Conservation (phyloP, 225 moss, liverwort and hornwort genomes). For the Physcomitrellopsis africana region DNA sequence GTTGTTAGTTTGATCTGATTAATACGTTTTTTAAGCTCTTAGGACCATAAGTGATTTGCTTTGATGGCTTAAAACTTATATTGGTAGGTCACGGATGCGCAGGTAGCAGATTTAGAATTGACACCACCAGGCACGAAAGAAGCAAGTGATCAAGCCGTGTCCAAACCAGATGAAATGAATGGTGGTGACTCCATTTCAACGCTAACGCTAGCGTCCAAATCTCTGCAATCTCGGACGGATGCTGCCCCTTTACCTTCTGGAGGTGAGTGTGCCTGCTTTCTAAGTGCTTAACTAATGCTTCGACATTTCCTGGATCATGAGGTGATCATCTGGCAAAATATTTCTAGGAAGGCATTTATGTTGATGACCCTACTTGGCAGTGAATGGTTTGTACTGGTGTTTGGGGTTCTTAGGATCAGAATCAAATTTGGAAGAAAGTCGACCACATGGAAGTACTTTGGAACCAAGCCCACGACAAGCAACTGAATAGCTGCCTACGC, state of each 20-base stretch:
- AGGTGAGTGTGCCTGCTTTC: constrained; percentile 27
- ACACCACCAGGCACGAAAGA: constrained; percentile 53
- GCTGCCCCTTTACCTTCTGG: constrained; percentile 22
- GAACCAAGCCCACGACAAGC: constrained; percentile 39
- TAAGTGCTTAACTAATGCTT: no score
- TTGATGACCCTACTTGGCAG: neutral
- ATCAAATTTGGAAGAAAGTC: constrained; percentile 36
- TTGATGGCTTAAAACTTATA: neutral
- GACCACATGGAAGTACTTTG: constrained; percentile 23
- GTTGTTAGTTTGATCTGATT: no score
- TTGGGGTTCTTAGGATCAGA: constrained; percentile 25
- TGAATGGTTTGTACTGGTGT: neutral
- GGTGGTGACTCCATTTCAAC: constrained; percentile 40
- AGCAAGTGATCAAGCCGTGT: constrained; percentile 28
- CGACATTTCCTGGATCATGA: no score
- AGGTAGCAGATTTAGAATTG: constrained; percentile 55
- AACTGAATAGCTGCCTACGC: constrained; percentile 18
- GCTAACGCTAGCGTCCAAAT: constrained; percentile 42
- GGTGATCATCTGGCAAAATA: no score
- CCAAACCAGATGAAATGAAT: constrained; percentile 31
- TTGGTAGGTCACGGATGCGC: neutral
- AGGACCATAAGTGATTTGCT: neutral
- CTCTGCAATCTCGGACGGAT: constrained; percentile 30
- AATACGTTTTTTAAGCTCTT: no score
- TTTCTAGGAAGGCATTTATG: neutral